Evolutionary conservation across 441 rosid genomes (phyloP).

Genomic region (Pelargonium exstipulatum): DNA sequence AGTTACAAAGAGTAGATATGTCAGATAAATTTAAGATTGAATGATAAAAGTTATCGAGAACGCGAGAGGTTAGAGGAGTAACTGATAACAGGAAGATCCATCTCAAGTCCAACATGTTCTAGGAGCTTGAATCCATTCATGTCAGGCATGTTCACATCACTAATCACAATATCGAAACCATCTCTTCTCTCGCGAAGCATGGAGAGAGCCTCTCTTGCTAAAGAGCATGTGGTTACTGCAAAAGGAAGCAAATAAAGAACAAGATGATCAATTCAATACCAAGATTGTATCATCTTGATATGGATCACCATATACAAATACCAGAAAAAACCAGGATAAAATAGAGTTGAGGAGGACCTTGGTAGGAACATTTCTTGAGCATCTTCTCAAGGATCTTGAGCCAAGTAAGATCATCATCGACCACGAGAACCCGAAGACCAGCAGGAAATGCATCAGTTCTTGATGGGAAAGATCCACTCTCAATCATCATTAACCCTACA

Average conservation of each 20-base stretch:
- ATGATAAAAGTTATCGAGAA: too few relatives aligned
- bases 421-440: conserved; percentile 7
- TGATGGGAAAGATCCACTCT: conserved; percentile 8
- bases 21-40: background rate
- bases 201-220: conserved; percentile 2
- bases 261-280: background rate
- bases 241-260: background rate
- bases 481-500: background rate
- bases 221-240: conserved; percentile 4
- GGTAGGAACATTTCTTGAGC: conserved; percentile 8
- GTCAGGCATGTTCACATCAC: conserved; percentile 11
- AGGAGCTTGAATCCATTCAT: conserved; percentile 9
- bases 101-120: conserved; percentile 6
- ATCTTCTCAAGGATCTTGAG: conserved; percentile 12
- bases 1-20: background rate
- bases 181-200: conserved; percentile 11
- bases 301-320: background rate
- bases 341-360: background rate
- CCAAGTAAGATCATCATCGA: conserved; percentile 10
- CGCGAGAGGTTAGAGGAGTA: background rate
- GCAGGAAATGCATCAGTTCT: conserved; percentile 6
- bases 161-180: conserved; percentile 10
- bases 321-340: background rate
- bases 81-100: conserved; percentile 11
- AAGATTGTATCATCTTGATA: too few relatives aligned